Conservation (phyloP, 306 rosid genomes). For the Acacia crassicarpa region DNA sequence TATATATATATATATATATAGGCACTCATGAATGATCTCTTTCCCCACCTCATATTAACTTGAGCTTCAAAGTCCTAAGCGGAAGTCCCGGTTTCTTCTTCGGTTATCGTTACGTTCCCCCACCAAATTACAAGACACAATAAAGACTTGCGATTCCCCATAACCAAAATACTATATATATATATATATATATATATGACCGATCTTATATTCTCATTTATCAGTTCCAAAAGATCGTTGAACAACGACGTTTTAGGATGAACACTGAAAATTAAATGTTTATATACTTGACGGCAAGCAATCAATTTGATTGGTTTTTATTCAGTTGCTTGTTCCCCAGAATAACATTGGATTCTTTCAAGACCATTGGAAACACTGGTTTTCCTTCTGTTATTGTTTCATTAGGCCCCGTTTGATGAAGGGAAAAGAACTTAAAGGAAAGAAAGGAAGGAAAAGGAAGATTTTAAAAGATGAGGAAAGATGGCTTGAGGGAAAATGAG, state of each 20-base stretch:
- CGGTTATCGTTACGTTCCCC: background rate
- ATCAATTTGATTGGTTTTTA: background rate
- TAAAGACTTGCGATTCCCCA: background rate
- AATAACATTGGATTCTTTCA: slow-evolving; percentile 41
- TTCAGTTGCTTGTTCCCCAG: background rate
- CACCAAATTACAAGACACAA: background rate
- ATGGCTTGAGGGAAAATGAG: no score
- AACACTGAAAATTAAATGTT: background rate
- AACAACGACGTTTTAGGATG: background rate
- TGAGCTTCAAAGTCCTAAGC: background rate
- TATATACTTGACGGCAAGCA: background rate
- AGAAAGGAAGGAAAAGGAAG: no score
- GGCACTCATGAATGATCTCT: background rate
- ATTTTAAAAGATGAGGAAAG: no score
- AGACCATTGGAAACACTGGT: background rate
- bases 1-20: no score
- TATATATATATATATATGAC: background rate
- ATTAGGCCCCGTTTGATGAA: no score
- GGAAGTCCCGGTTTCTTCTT: background rate
- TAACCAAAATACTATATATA: background rate
- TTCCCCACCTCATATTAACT: background rate
- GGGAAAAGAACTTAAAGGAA: no score
- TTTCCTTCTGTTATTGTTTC: slow-evolving; percentile 22
- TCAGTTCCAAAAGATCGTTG: background rate
- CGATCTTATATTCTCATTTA: background rate